phyloP scores from a whole-genome alignment of 1,139 yeast genomes.

The Lodderomyces margitis region DNA sequence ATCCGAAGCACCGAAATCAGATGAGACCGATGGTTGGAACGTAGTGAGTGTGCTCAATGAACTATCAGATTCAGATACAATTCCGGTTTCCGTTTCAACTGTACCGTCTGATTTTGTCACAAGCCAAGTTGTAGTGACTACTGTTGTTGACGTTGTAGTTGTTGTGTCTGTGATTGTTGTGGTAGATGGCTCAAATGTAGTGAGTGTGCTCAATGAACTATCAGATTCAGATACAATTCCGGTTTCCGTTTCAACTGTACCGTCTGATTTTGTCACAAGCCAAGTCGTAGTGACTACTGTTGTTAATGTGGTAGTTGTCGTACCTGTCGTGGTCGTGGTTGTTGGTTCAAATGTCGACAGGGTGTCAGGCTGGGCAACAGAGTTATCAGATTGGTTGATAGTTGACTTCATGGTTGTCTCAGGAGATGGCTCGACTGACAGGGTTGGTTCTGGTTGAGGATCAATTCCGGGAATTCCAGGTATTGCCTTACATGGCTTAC shows the following conservation, averaged over 20 bases:
- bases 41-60: slow-evolving; percentile 6
- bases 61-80: slow-evolving; percentile 10
- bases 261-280: slow-evolving; percentile 11
- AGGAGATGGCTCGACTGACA: neutral
- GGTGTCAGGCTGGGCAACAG: too few species aligned
- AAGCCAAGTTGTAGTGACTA: slow-evolving; percentile 20
- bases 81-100: slow-evolving; percentile 18
- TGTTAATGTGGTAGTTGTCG: slow-evolving; percentile 1
- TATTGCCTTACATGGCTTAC: slow-evolving; percentile 17
- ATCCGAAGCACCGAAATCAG: slow-evolving; percentile 5
- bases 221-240: slow-evolving; percentile 10
- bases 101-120: slow-evolving; percentile 20
- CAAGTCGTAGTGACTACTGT: slow-evolving; percentile 19
- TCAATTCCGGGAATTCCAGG: slow-evolving; percentile 17
- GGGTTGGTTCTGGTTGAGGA: slow-evolving; percentile 5
- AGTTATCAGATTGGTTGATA: too few species aligned
- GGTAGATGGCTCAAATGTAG: slow-evolving; percentile 10
- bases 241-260: slow-evolving; percentile 13
- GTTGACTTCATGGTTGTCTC: neutral
- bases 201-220: slow-evolving; percentile 8
- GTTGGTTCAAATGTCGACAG: too few species aligned
- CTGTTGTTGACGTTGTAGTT: slow-evolving; percentile 12
- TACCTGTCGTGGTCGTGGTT: neutral
- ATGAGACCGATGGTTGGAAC: slow-evolving; percentile 3
- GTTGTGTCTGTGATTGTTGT: slow-evolving; percentile 3